phyloP scores from a whole-genome alignment of 768 basidiomycete genomes.

The Holtermannia corniformis region DNA sequence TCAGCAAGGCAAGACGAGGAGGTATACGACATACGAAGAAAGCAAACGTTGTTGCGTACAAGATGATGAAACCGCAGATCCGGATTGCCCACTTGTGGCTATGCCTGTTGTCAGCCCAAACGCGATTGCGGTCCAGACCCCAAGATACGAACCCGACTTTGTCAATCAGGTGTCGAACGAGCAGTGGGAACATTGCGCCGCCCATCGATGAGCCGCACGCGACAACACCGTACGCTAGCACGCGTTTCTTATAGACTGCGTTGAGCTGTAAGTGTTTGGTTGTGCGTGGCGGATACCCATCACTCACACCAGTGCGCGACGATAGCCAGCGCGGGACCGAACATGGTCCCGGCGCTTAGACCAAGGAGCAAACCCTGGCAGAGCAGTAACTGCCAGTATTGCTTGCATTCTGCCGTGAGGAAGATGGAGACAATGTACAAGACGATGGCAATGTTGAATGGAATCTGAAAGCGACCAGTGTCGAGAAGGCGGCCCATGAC shows the following conservation, averaged over 20 bases:
- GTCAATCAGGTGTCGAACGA: neutral
- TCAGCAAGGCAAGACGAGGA: neutral
- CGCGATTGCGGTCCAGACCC: neutral
- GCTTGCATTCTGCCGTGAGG: neutral
- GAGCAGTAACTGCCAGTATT: neutral
- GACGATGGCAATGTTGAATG: constrained; percentile 1
- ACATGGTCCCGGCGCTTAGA: constrained; percentile 4
- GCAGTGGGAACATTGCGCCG: constrained; percentile 1
- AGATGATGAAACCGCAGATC: constrained; percentile 7
- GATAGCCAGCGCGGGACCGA: constrained; percentile 6
- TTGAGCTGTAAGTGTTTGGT: neutral
- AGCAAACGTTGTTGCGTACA: constrained; percentile 5
- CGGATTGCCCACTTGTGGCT: constrained; percentile 10
- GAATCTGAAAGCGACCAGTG: neutral
- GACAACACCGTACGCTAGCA: neutral
- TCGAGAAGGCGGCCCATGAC: constrained; percentile 3
- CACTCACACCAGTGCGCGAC: constrained; percentile 8
- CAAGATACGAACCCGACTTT: neutral
- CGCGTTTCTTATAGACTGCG: neutral
- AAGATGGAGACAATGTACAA: neutral
- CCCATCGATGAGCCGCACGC: neutral
- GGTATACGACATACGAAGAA: constrained; percentile 1
- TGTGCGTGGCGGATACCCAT: neutral
- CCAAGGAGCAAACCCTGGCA: constrained; percentile 2
- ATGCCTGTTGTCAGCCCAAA: neutral